These are phyloP conservation scores for Eleusine indica DNA, from an alignment of 176 grass and related monocot genomes.

Conservation along the genomic window DNA sequence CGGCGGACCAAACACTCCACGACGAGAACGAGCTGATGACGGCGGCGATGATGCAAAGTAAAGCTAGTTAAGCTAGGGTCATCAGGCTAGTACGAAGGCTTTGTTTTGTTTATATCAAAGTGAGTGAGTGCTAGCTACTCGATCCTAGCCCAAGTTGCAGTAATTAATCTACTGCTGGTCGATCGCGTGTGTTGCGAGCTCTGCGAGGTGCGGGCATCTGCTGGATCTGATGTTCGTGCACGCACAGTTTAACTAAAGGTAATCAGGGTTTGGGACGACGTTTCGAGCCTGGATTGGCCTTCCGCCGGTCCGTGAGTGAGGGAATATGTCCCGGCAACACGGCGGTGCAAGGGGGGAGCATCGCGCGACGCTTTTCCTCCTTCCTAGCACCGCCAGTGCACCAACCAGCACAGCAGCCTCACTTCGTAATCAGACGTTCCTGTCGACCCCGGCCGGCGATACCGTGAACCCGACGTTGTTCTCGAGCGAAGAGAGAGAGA, in stretches of 20 bases:
- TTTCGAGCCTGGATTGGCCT: conserved; percentile 41
- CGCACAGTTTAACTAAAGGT: not conserved
- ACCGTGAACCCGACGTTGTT: conserved; percentile 17
- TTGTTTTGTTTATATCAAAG: not conserved
- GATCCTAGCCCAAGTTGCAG: not conserved
- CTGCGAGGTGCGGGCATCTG: not conserved
- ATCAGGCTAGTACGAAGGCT: conserved; percentile 1
- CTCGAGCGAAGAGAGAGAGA: not conserved
- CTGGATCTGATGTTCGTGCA: not conserved
- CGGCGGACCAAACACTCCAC: conserved; percentile 16
- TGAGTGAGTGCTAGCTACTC: not conserved
- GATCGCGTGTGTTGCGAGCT: not conserved
- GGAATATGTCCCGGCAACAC: not conserved
- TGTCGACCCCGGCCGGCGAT: not conserved
- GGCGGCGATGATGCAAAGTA: not conserved
- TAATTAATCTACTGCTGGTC: not conserved
- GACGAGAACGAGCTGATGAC: not conserved
- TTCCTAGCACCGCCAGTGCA: not conserved
- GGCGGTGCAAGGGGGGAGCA: not conserved
- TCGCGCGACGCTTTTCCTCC: not conserved
- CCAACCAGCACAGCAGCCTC: not conserved
- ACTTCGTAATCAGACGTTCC: not conserved
- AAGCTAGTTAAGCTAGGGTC: not conserved
- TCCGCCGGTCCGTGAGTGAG: not conserved
- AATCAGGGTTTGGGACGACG: conserved; percentile 15